Conservation (phyloP, 495 filamentous ascomycete species). For the Xylaria longipes region DNA sequence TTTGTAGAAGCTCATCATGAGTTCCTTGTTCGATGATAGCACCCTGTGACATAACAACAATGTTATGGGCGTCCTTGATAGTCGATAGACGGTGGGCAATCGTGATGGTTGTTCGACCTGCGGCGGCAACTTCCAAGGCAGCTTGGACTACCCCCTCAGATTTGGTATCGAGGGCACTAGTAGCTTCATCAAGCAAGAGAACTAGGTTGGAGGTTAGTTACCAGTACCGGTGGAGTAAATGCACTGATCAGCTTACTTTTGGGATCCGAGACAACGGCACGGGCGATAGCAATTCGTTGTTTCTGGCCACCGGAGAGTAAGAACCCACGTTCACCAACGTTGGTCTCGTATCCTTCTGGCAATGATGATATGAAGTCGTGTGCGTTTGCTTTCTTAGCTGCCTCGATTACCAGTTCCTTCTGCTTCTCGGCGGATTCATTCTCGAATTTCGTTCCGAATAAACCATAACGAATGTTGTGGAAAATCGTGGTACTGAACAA, state of each 20-base stretch:
- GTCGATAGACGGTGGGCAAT: slow-evolving; percentile 96
- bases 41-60: slow-evolving; percentile 88
- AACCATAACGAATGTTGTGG: slow-evolving; percentile 83
- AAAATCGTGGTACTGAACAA: slow-evolving; percentile 87
- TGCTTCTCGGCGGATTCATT: slow-evolving; percentile 68
- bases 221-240: neutral
- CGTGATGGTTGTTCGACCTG: slow-evolving; percentile 93
- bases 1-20: slow-evolving; percentile 72
- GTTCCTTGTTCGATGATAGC: slow-evolving; percentile 88
- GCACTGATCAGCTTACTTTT: slow-evolving; percentile 53
- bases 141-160: slow-evolving; percentile 95
- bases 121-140: slow-evolving; percentile 83
- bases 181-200: slow-evolving; percentile 92
- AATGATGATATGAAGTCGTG: slow-evolving; percentile 87
- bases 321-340: slow-evolving; percentile 94
- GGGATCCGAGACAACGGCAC: slow-evolving; percentile 92
- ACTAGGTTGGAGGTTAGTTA: slow-evolving; percentile 49
- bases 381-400: slow-evolving; percentile 89
- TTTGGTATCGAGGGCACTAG: slow-evolving; percentile 92
- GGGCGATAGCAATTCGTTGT: slow-evolving; percentile 85
- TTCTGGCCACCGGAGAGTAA: slow-evolving; percentile 94
- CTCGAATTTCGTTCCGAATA: slow-evolving; percentile 85
- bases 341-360: slow-evolving; percentile 90
- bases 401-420: slow-evolving; percentile 73
- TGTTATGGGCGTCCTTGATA: slow-evolving; percentile 92